phyloP scores from a whole-genome alignment of 2,329 filamentous ascomycete genomes.

The Cadophora sp. region DNA sequence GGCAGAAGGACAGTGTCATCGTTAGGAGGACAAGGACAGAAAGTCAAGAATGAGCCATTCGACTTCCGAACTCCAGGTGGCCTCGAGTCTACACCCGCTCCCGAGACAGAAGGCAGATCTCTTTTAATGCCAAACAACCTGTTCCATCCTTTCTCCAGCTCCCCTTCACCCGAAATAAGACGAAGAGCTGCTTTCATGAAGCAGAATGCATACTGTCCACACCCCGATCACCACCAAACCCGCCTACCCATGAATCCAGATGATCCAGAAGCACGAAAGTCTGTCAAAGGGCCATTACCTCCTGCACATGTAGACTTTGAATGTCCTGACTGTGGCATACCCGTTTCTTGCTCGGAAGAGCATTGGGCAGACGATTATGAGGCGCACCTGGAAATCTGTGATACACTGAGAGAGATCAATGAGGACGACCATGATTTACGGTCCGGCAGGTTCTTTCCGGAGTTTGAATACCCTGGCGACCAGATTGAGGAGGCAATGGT shows the following conservation, averaged over 20 bases:
- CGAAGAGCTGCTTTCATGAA: slow-evolving; percentile 89
- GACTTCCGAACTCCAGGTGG: slow-evolving; percentile 36
- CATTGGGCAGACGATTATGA: slow-evolving; percentile 98
- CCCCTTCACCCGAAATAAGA: slow-evolving; percentile 87
- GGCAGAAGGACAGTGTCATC: slow-evolving; percentile 36
- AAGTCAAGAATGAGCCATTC: slow-evolving; percentile 37
- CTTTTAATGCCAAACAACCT: slow-evolving; percentile 71
- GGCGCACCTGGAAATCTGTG: slow-evolving; percentile 88
- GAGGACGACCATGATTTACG: slow-evolving; percentile 96
- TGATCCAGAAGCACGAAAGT: slow-evolving; percentile 67
- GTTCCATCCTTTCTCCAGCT: slow-evolving; percentile 90
- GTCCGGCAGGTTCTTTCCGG: slow-evolving; percentile 89
- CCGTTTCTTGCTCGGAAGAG: slow-evolving; percentile 90
- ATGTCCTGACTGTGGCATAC: slow-evolving; percentile 94
- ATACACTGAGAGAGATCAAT: slow-evolving; percentile 90
- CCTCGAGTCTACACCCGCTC: slow-evolving; percentile 31
- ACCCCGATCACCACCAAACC: slow-evolving; percentile 83
- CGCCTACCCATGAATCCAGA: slow-evolving; percentile 69
- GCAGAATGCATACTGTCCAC: slow-evolving; percentile 89
- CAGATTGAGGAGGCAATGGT: slow-evolving; percentile 92
- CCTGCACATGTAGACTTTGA: slow-evolving; percentile 90
- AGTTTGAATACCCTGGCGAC: slow-evolving; percentile 88
- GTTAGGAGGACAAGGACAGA: slow-evolving; percentile 32
- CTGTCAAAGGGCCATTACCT: slow-evolving; percentile 60
- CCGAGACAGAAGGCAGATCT: slow-evolving; percentile 37